phyloP scores from a whole-genome alignment of 2,329 filamentous ascomycete species.

The Penicillium frequentans region DNA sequence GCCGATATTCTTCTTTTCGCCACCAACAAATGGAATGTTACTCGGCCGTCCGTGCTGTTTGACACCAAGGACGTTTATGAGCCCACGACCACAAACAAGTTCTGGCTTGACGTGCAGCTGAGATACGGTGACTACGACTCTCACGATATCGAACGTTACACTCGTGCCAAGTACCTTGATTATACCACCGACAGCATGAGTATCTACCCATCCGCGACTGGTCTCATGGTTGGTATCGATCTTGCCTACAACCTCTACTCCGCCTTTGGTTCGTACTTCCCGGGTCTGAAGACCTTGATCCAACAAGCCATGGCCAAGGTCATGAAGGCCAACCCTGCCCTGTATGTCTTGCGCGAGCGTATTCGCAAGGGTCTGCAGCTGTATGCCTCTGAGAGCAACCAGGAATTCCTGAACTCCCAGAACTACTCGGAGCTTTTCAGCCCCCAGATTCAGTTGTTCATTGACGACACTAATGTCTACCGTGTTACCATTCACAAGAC shows the following conservation, averaged over 20 bases:
- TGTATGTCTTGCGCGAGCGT: slow-evolving; percentile 95
- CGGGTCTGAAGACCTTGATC: slow-evolving; percentile 88
- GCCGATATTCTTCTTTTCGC: slow-evolving; percentile 96
- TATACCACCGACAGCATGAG: slow-evolving; percentile 99
- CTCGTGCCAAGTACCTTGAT: slow-evolving; percentile 95
- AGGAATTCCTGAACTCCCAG: slow-evolving; percentile 98
- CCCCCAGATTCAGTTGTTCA: slow-evolving; percentile 98
- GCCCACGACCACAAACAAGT: slow-evolving; percentile 94
- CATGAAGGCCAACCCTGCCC: slow-evolving; percentile 97
- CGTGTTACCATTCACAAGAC: slow-evolving; percentile 99
- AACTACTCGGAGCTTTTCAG: slow-evolving; percentile 99
- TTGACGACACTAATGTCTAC: slow-evolving; percentile 98
- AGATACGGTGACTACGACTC: slow-evolving; percentile 98
- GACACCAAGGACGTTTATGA: slow-evolving; percentile 97
- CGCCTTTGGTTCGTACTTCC: slow-evolving; percentile 98
- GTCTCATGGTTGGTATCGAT: slow-evolving; percentile 96
- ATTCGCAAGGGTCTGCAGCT: slow-evolving; percentile 97
- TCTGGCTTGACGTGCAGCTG: slow-evolving; percentile 97
- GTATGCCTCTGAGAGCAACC: slow-evolving; percentile 97
- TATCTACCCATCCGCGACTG: slow-evolving; percentile 95
- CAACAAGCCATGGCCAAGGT: slow-evolving; percentile 99
- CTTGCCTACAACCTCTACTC: slow-evolving; percentile 98
- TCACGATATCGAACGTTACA: slow-evolving; percentile 97
- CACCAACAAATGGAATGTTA: slow-evolving; percentile 98
- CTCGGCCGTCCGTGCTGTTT: slow-evolving; percentile 85